Percentiles rank a stretch among this genome's conserved stretches.
Conservation (phyloP, 345 rosid species). For the Eucalyptus guilfoylei region DNA sequence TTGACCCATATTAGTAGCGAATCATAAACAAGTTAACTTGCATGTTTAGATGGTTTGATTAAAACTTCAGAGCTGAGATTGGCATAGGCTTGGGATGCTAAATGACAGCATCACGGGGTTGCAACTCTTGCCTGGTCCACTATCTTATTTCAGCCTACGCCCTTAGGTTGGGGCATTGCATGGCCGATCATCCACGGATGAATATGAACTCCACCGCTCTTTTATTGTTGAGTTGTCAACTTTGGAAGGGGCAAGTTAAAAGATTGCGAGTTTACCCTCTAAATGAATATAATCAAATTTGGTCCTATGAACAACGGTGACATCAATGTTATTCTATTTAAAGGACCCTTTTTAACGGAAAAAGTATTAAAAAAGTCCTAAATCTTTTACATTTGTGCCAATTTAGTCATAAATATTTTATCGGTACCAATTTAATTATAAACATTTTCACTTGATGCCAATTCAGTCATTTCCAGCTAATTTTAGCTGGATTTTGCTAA, state of each 20-base stretch:
- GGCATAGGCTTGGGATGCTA: neutral
- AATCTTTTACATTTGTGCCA: no score
- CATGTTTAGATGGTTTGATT: neutral
- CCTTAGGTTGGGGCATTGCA: neutral
- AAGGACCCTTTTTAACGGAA: neutral
- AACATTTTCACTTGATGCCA: no score
- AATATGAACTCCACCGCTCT: neutral
- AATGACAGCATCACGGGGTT: no score
- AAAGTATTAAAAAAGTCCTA: no score
- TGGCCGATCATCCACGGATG: neutral
- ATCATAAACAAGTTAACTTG: neutral
- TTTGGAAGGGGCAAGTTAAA: neutral
- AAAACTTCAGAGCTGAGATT: neutral
- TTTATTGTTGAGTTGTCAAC: neutral
- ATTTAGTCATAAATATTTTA: no score
- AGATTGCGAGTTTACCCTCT: neutral
- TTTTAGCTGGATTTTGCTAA: no score
- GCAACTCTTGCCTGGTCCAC: no score
- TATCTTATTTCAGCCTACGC: no score
- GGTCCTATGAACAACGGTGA: neutral
- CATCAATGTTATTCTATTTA: neutral
- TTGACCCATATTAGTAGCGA: neutral
- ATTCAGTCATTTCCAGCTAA: rapidly evolving
- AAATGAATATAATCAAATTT: neutral
- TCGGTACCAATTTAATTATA: rapidly evolving